These are phyloP conservation scores for Cercospora brassicicola DNA, from an alignment of 2,329 filamentous ascomycete genomes.

Conservation along the genomic window DNA sequence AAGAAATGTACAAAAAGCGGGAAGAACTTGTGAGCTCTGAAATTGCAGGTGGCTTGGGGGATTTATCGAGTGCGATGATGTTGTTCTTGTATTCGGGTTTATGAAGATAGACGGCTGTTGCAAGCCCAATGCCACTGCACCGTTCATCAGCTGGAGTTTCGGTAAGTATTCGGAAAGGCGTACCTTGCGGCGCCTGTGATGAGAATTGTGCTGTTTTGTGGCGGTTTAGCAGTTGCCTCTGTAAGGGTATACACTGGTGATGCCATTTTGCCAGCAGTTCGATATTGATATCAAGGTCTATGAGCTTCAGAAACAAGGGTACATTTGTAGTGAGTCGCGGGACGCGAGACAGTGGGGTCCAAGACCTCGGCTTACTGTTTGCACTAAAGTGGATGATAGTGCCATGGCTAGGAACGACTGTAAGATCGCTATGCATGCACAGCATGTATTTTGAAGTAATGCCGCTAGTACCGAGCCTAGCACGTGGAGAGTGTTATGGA, in stretches of 20 bases:
- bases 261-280: slow-evolving; percentile 27
- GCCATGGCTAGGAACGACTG: not conserved
- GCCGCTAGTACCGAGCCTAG: not conserved
- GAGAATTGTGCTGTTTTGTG: slow-evolving; percentile 32
- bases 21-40: slow-evolving; percentile 28
- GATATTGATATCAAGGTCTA: not conserved
- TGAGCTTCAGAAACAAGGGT: not conserved
- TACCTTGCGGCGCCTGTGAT: slow-evolving; percentile 36
- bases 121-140: slow-evolving; percentile 35
- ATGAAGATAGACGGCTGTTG: slow-evolving; percentile 36
- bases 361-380: slow-evolving; percentile 12
- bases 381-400: not conserved
- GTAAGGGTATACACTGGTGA: slow-evolving; percentile 33
- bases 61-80: slow-evolving; percentile 33
- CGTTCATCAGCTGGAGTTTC: not conserved
- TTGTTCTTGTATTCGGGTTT: slow-evolving; percentile 32
- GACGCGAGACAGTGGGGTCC: slow-evolving; percentile 4
- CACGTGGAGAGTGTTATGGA: not conserved
- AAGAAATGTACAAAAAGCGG: slow-evolving; percentile 39
- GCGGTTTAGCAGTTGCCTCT: slow-evolving; percentile 28
- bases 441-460: not conserved
- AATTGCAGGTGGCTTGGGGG: slow-evolving; percentile 23
- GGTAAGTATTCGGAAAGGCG: not conserved
- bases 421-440: not conserved
- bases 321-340: not conserved